Evolutionary conservation across 2,329 filamentous ascomycete genomes (phyloP).

Genomic region (Colletotrichum shisoi): DNA sequence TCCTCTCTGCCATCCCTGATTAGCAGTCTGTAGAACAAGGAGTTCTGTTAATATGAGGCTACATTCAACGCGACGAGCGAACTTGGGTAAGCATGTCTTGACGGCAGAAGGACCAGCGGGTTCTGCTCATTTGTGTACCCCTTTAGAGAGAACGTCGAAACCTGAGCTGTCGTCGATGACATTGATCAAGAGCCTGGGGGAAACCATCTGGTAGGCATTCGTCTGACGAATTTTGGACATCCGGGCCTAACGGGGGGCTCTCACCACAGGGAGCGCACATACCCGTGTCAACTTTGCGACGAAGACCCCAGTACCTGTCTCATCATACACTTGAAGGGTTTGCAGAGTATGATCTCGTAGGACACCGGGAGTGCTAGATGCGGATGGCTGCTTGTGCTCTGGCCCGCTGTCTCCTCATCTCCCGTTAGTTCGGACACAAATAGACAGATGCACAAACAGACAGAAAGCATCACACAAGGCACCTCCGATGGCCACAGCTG

Average conservation of each 20-base stretch:
- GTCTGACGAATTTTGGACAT: neutral
- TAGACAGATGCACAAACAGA: neutral
- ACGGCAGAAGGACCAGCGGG: neutral
- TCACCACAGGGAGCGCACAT: neutral
- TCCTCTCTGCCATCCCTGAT: conserved; percentile 23
- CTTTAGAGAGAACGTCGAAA: neutral
- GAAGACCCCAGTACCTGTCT: neutral
- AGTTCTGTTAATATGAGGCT: neutral
- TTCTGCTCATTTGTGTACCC: neutral
- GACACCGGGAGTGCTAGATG: neutral
- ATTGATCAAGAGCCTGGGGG: neutral
- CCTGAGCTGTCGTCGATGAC: too few species aligned
- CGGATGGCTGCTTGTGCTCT: neutral
- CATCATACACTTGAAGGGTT: neutral
- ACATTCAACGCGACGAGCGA: neutral
- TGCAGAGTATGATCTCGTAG: neutral
- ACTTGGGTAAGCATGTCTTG: too few species aligned
- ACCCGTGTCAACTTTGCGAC: neutral
- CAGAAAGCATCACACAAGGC: neutral
- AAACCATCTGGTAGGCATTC: too few species aligned
- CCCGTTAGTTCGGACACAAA: neutral
- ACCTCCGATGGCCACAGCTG: neutral
- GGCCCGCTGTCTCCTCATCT: neutral
- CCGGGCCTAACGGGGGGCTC: neutral
- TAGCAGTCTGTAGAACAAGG: neutral